Percentiles rank a stretch among this genome's conserved stretches.
These are phyloP conservation scores for Globisporangium heterothallicum DNA, from an alignment of 352 stramenopile genomes.

Conservation along the genomic window DNA sequence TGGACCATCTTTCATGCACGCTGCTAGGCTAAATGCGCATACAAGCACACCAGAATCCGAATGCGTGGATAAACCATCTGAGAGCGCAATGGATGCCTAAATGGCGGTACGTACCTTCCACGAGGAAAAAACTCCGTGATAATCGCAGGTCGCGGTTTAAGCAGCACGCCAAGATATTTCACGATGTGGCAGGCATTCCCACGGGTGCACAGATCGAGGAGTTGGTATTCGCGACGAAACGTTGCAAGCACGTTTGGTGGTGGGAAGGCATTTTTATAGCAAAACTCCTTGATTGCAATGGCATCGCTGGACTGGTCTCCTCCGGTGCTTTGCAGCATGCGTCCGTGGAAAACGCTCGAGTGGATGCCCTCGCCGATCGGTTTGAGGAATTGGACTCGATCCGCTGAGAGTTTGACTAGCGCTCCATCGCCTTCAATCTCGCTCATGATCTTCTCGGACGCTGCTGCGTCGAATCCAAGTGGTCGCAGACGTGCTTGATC, in stretches of 20 bases:
- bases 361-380: conserved; percentile 28
- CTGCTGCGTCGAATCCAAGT: neutral
- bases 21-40: conserved; percentile 19
- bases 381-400: conserved; percentile 14
- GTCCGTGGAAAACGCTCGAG: conserved; percentile 22
- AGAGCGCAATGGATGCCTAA: neutral
- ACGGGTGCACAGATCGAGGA: conserved; percentile 15
- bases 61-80: neutral
- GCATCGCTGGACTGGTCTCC: neutral
- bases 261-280: conserved; percentile 21
- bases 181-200: conserved; percentile 15
- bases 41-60: neutral
- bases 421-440: conserved; percentile 17
- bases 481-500: neutral
- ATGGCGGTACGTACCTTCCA: conserved; percentile 18
- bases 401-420: conserved; percentile 6
- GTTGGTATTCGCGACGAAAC: conserved; percentile 31
- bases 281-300: conserved; percentile 37
- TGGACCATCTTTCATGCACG: conserved; percentile 23
- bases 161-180: conserved; percentile 21
- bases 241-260: conserved; percentile 25
- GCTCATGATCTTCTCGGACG: conserved; percentile 14
- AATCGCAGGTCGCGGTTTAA: conserved; percentile 23
- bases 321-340: conserved; percentile 2
- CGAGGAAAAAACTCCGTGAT: conserved; percentile 26